Evolutionary conservation across 495 filamentous ascomycete species (phyloP).

Genomic region (Penicillium macrosclerotiorum): DNA sequence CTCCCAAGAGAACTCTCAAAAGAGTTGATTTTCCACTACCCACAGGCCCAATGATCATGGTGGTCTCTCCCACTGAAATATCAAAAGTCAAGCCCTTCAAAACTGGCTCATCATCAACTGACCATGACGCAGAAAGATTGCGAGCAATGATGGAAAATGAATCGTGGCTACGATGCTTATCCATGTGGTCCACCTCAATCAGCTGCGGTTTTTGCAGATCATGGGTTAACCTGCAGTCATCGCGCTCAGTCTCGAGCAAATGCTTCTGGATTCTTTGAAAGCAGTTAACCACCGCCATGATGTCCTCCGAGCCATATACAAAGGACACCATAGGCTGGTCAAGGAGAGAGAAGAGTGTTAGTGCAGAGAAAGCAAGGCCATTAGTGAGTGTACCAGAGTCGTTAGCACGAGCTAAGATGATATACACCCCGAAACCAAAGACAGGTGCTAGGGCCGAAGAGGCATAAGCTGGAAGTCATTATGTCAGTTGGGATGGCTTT

Average conservation of each 20-base stretch:
- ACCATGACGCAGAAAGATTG: conserved; percentile 20
- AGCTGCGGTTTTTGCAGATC: not conserved
- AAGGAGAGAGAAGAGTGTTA: conserved; percentile 22
- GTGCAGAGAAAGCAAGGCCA: conserved; percentile 21
- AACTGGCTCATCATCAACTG: conserved; percentile 16
- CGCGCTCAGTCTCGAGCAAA: conserved; percentile 13
- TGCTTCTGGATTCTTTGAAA: conserved; percentile 27
- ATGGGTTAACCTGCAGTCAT: conserved; percentile 10
- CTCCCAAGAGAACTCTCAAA: conserved; percentile 51
- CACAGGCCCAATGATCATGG: conserved; percentile 53
- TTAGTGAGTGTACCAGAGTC: conserved; percentile 21
- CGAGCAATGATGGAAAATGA: conserved; percentile 9
- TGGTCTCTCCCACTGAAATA: conserved; percentile 37
- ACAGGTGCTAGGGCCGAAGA: conserved; percentile 22
- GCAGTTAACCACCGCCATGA: conserved; percentile 23
- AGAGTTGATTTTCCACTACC: conserved; percentile 56
- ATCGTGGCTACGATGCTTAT: not conserved
- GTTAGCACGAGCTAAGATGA: conserved; percentile 13
- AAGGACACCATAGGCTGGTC: conserved; percentile 19
- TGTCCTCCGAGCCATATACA: conserved; percentile 18
- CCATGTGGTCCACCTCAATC: conserved; percentile 6
- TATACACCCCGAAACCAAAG: conserved; percentile 22
- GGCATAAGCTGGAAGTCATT: conserved; percentile 10
- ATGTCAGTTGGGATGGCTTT: too few relatives aligned
- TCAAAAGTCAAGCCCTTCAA: conserved; percentile 17